Base-by-base conservation (phyloP, 2,329 filamentous ascomycete genomes). In the Ciborinia camelliae region DNA sequence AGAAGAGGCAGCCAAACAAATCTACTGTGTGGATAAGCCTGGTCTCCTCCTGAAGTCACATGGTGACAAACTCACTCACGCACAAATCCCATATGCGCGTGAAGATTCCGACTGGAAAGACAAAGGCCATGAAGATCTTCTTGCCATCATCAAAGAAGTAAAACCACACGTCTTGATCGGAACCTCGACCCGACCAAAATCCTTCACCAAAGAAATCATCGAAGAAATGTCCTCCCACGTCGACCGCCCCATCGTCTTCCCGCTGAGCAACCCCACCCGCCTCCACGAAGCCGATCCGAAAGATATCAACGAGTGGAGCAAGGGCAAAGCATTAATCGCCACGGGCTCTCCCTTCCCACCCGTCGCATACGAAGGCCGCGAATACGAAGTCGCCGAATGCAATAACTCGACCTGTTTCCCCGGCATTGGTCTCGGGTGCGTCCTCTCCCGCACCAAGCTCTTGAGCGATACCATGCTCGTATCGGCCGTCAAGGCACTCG, bases 361-460 rank as follows among this genome's bases (percentile, higher is more conserved):
- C 0, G 90, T 95, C 18, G 83, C 84, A 59, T 86, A 83, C 81
- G 74, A 78, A 12, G 82, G 81, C 0, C 61, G 72, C 0, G 80
- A 83, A 9, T 79, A 83, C 65, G 77, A 81, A 35, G 74, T 83
- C 73, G 91, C 91, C 30, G 92, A 96, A 76, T 96, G 92, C 78
- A 96, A 96, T 78, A 96, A 96, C 77, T 90, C 87, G 0, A 90
- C 90, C 41, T 89, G 89, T 20, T 96, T 96, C 76, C 92, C 92
- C 0, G 91, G 91, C 0, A 94, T 96, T 65, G 92, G 91, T 0
- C 86, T 96, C 0, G 92, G 91, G 14, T 85, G 85, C 9, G 84
- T 97, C 0, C 83, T 96, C 1, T 87, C 82, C 32, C 86, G 90
- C 18, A 82, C 89, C 3, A 81, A 79, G 15, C 81, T 87, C 0